These are phyloP conservation scores for Thalassiosira hispida DNA, from an alignment of 352 stramenopile species.

Conservation along the genomic window DNA sequence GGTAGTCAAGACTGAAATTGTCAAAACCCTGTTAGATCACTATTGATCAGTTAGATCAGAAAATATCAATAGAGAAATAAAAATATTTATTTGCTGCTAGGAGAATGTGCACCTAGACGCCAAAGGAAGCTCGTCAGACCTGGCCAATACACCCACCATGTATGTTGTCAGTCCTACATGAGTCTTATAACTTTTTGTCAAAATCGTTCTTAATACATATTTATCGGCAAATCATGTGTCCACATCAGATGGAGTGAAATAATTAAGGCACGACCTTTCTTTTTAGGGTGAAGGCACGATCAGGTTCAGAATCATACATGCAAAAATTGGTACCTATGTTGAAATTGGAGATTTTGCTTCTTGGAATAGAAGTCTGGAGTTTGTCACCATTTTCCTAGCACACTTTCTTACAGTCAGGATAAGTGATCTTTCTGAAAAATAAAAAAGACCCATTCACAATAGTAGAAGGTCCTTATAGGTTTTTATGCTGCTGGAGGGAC, in stretches of 20 bases:
- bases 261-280: conserved; percentile 58
- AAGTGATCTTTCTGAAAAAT: conserved; percentile 25
- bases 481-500: too few species aligned
- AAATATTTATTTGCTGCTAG: too few species aligned
- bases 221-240: conserved; percentile 50
- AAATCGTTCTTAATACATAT: conserved; percentile 47
- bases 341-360: conserved; percentile 47
- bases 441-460: conserved; percentile 5
- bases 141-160: too few species aligned
- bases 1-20: too few species aligned
- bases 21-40: too few species aligned
- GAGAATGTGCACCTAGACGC: too few species aligned
- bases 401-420: conserved; percentile 51
- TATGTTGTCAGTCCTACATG: too few species aligned
- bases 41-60: too few species aligned
- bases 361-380: conserved; percentile 57
- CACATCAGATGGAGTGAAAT: conserved; percentile 63
- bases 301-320: conserved; percentile 55
- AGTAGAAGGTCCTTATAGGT: too few species aligned
- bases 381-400: conserved; percentile 46
- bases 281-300: conserved; percentile 51
- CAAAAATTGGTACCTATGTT: conserved; percentile 46
- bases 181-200: too few species aligned
- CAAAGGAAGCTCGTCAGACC: too few species aligned
- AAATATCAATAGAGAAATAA: too few species aligned